Conservation (phyloP, 2,329 filamentous ascomycete species). For the Scorias spongiosa region DNA sequence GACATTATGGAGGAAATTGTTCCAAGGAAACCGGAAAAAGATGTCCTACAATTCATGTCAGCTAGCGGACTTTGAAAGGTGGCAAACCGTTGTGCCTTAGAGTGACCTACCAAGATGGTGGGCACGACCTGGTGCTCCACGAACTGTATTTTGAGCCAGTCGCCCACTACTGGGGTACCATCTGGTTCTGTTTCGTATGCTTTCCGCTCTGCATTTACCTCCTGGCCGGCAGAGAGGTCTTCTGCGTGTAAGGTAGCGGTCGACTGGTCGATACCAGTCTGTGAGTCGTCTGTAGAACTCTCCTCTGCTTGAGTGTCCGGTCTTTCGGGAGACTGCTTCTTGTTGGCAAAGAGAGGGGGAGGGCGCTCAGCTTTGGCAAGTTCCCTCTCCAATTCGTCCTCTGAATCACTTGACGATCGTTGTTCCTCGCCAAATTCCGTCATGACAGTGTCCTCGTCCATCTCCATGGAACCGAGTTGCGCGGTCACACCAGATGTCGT, state of each 20-base stretch:
- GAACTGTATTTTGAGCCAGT: slow-evolving; percentile 90
- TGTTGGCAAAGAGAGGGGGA: slow-evolving; percentile 45
- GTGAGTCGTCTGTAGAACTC: slow-evolving; percentile 2
- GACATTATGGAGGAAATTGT: slow-evolving; percentile 97
- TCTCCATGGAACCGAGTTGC: slow-evolving; percentile 40
- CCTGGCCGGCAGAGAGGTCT: slow-evolving; percentile 4
- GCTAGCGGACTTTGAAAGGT: background rate
- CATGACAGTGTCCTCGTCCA: slow-evolving; percentile 43
- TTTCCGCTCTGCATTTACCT: slow-evolving; percentile 8
- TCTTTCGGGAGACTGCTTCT: slow-evolving; percentile 16
- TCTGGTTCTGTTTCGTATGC: slow-evolving; percentile 43
- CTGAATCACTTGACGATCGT: slow-evolving; percentile 19
- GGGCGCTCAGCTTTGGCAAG: slow-evolving; percentile 41
- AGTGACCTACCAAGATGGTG: slow-evolving; percentile 65
- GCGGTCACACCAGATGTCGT: slow-evolving; percentile 40
- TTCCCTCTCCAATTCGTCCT: slow-evolving; percentile 17
- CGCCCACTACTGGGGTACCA: slow-evolving; percentile 71
- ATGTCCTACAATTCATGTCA: slow-evolving; percentile 49
- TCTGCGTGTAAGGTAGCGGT: slow-evolving; percentile 18
- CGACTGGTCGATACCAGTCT: slow-evolving; percentile 15
- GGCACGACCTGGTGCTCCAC: slow-evolving; percentile 89
- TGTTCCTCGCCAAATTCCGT: slow-evolving; percentile 20
- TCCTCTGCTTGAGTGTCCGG: slow-evolving; percentile 10
- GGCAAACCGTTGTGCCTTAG: background rate
- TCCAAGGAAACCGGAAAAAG: slow-evolving; percentile 98